These are phyloP conservation scores for Antrodiella citrinella DNA, from an alignment of 768 basidiomycete species.

Conservation along the genomic window DNA sequence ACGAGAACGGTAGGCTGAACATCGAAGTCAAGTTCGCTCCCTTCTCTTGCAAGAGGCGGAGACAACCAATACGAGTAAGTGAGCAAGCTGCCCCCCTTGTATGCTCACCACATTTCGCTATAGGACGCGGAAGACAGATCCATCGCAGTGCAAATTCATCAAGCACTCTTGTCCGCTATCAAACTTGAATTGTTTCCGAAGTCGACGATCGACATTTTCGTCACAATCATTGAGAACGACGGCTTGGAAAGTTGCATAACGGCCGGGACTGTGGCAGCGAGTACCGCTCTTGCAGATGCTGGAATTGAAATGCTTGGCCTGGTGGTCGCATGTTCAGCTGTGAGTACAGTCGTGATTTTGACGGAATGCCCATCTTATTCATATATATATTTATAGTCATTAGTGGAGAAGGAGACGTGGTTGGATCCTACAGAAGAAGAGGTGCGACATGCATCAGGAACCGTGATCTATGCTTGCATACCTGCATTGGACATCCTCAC, in stretches of 20 bases:
- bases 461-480: constrained; percentile 76
- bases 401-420: constrained; percentile 53
- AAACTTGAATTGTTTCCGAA: constrained; percentile 91
- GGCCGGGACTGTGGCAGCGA: constrained; percentile 79
- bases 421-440: constrained; percentile 80
- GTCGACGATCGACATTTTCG: constrained; percentile 84
- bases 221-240: constrained; percentile 88
- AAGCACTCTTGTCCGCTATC: constrained; percentile 76
- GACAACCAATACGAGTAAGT: constrained; percentile 81
- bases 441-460: constrained; percentile 44
- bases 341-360: too few relatives aligned
- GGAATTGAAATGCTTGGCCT: constrained; percentile 89
- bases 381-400: constrained; percentile 32
- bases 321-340: constrained; percentile 76
- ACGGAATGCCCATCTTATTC: too few relatives aligned
- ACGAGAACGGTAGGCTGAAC: constrained; percentile 81
- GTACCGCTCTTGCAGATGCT: constrained; percentile 86
- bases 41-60: constrained; percentile 72
- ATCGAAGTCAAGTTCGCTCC: constrained; percentile 97
- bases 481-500: constrained; percentile 83
- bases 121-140: constrained; percentile 94
- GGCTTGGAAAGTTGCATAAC: constrained; percentile 86
- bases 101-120: constrained; percentile 6
- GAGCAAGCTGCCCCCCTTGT: not conserved
- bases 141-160: constrained; percentile 75